Percentiles rank a stretch among this genome's conserved stretches.
These are phyloP conservation scores for Pythium sp. DNA, from an alignment of 352 stramenopile genomes.

Conservation along the genomic window DNA sequence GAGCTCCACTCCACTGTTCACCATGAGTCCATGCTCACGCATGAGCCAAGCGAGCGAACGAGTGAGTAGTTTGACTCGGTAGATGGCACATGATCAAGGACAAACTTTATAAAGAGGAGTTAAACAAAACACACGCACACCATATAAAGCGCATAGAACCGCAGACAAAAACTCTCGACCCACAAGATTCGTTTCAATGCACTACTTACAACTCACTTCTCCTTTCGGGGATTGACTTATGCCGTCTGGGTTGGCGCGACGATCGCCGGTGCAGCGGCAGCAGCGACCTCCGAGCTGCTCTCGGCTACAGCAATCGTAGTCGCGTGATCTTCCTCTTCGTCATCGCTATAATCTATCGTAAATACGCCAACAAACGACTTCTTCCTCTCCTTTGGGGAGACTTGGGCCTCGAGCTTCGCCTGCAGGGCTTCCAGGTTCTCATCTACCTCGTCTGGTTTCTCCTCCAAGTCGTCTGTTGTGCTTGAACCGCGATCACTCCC, in stretches of 20 bases:
- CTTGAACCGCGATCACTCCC: constrained; percentile 61
- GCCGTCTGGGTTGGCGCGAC: constrained; percentile 11
- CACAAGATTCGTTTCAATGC: constrained; percentile 6
- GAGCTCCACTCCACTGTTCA: not conserved
- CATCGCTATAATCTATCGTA: constrained; percentile 80
- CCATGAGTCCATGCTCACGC: not conserved
- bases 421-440: constrained; percentile 29
- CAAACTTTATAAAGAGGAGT: constrained; percentile 2
- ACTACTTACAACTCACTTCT: constrained; percentile 10
- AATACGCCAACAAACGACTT: constrained; percentile 69
- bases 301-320: not conserved
- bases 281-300: constrained; percentile 5
- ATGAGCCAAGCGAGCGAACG: not conserved
- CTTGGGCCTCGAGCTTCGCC: constrained; percentile 17
- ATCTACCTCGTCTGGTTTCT: constrained; percentile 29
- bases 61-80: not conserved
- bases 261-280: not conserved
- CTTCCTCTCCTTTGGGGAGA: constrained; percentile 26
- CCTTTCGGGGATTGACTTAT: not conserved
- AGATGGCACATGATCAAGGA: not conserved
- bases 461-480: constrained; percentile 40
- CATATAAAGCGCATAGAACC: not conserved
- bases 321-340: constrained; percentile 48
- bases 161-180: not conserved
- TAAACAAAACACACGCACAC: not conserved